These are phyloP conservation scores for Paramecium primaurelia DNA, from an alignment of 73 alveolate genomes.

Conservation along the genomic window DNA sequence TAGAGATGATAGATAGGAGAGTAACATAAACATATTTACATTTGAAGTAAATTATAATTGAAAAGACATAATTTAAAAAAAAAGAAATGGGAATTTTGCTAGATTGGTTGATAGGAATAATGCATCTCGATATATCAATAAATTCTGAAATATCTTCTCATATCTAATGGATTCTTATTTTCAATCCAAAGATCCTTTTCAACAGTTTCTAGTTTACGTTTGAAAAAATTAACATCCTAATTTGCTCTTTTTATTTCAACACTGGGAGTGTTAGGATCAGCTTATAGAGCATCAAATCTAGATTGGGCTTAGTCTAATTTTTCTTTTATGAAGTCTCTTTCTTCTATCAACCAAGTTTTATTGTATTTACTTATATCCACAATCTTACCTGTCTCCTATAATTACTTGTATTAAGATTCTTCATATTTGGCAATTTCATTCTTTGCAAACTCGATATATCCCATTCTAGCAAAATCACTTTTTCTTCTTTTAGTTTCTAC, in stretches of 20 bases:
- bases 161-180: neutral
- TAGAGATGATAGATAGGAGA: neutral
- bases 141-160: slow-evolving; percentile 29
- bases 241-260: neutral
- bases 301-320: slow-evolving; percentile 1
- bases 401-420: neutral
- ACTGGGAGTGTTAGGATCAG: neutral
- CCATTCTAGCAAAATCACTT: slow-evolving; percentile 26
- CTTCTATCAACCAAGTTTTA: neutral
- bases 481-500: neutral
- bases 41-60: neutral
- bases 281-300: neutral
- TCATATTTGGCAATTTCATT: neutral
- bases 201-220: neutral
- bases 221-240: neutral
- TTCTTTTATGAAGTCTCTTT: neutral
- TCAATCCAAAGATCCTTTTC: slow-evolving; percentile 38
- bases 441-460: neutral
- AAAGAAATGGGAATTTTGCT: neutral
- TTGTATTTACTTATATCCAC: neutral
- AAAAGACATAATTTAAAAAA: neutral
- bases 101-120: neutral
- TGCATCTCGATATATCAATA: neutral
- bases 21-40: neutral
- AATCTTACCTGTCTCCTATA: neutral